These are phyloP conservation scores for Mycena vulgaris DNA, from an alignment of 768 basidiomycete genomes.

Conservation along the genomic window DNA sequence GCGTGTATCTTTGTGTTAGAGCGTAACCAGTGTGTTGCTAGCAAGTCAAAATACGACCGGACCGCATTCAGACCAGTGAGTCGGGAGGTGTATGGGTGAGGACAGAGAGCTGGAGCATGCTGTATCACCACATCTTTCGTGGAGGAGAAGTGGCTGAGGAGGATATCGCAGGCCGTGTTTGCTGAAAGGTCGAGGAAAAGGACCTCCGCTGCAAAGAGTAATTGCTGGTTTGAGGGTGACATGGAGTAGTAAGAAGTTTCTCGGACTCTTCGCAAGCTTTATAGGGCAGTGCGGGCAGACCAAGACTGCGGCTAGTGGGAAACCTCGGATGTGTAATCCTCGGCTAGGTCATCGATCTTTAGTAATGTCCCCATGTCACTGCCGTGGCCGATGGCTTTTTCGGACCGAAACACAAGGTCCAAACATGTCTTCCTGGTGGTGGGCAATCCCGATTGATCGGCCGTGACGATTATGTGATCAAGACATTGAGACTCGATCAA, in stretches of 20 bases:
- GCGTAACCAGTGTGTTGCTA: constrained; percentile 62
- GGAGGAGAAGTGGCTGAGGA: constrained; percentile 59
- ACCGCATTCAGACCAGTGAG: constrained; percentile 61
- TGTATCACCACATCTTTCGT: constrained; percentile 56
- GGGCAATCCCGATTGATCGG: no score
- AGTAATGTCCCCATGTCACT: no score
- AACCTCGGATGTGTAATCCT: no score
- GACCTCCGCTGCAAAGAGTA: constrained; percentile 50
- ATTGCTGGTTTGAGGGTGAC: constrained; percentile 45
- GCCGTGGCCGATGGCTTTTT: no score
- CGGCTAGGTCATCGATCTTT: no score
- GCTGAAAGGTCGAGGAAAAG: constrained; percentile 57
- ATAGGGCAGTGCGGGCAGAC: no score
- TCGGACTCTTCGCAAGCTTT: no score
- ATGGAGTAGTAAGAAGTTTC: constrained; percentile 2
- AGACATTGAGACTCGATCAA: no score
- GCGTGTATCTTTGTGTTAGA: constrained; percentile 45
- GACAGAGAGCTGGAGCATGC: constrained; percentile 55
- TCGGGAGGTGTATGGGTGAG: constrained; percentile 52
- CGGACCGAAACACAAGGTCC: no score
- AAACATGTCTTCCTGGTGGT: no score
- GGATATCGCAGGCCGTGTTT: constrained; percentile 49
- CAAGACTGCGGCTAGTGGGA: no score
- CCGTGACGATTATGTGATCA: no score
- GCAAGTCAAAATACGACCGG: constrained; percentile 65